Conservation (phyloP, 1,284 basidiomycete species). For the Ustilago nuda region DNA sequence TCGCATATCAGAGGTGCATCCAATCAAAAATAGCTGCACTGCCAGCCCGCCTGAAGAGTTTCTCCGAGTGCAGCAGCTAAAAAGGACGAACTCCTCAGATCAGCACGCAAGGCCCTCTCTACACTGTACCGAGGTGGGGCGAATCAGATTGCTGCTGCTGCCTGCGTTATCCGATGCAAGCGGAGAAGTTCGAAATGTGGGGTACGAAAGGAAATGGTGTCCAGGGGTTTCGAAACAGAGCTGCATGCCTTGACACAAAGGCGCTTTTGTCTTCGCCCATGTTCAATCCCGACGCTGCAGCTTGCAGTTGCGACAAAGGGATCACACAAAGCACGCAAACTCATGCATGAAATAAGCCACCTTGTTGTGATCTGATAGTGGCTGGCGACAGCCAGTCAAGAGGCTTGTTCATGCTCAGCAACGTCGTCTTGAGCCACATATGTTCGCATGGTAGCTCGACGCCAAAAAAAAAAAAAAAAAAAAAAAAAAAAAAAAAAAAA, state of each 20-base stretch:
- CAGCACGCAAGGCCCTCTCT: not conserved
- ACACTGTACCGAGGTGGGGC: not conserved
- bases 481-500: no score
- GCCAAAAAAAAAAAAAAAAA: not conserved
- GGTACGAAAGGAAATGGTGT: slow-evolving; percentile 3
- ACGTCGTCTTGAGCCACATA: no score
- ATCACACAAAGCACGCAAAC: not conserved
- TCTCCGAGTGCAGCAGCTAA: slow-evolving; percentile 5
- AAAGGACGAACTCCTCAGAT: slow-evolving; percentile 12
- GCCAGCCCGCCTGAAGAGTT: not conserved
- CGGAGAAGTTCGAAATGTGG: slow-evolving; percentile 17
- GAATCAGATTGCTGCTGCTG: slow-evolving; percentile 11
- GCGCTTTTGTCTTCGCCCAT: not conserved
- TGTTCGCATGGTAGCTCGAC: not conserved
- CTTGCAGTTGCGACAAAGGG: not conserved
- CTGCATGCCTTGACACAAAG: not conserved
- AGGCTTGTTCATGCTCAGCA: not conserved
- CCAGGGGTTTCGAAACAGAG: not conserved
- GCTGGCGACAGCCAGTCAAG: slow-evolving; percentile 1
- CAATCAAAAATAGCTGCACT: slow-evolving; percentile 7
- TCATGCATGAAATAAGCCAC: not conserved
- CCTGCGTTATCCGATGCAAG: slow-evolving; percentile 14
- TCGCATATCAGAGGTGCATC: slow-evolving; percentile 5
- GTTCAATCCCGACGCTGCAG: not conserved
- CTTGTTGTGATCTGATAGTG: slow-evolving; percentile 6